phyloP scores from a whole-genome alignment of 495 filamentous ascomycete genomes.

The Cryomyces antarcticus region DNA sequence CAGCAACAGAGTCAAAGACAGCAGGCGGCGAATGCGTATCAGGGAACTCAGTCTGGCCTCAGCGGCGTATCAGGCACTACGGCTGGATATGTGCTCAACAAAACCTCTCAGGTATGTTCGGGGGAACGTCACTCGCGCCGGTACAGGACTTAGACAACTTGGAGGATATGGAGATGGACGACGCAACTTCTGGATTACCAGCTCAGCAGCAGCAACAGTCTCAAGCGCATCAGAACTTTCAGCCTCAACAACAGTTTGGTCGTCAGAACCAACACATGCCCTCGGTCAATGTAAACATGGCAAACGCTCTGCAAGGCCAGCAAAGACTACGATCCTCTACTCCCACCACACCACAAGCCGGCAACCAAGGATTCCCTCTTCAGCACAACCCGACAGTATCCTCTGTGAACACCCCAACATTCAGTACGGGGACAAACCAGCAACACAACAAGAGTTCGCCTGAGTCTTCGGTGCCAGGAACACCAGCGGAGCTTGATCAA shows the following conservation, averaged over 20 bases:
- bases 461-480: conserved; percentile 55
- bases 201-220: conserved; percentile 30
- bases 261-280: conserved; percentile 40
- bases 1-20: not conserved
- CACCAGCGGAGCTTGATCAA: conserved; percentile 39
- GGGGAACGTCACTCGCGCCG: not conserved
- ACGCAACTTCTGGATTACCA: conserved; percentile 30
- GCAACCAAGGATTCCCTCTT: conserved; percentile 40
- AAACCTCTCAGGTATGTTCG: not conserved
- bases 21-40: not conserved
- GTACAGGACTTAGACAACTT: conserved; percentile 44
- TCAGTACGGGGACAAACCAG: conserved; percentile 34
- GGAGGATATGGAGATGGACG: conserved; percentile 95
- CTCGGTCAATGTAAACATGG: conserved; percentile 53
- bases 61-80: too few species aligned
- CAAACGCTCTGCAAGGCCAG: conserved; percentile 35
- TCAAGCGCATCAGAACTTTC: conserved; percentile 7
- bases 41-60: too few species aligned
- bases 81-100: too few species aligned
- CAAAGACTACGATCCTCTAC: conserved; percentile 70
- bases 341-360: conserved; percentile 63
- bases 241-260: conserved; percentile 37
- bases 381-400: conserved; percentile 96
- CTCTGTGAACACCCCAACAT: conserved; percentile 84
- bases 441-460: conserved; percentile 48